A percentile compares a stretch with the other conserved stretches of the same genome.
Conservation (phyloP, 2,329 filamentous ascomycete species). For the Onygenales sp. region DNA sequence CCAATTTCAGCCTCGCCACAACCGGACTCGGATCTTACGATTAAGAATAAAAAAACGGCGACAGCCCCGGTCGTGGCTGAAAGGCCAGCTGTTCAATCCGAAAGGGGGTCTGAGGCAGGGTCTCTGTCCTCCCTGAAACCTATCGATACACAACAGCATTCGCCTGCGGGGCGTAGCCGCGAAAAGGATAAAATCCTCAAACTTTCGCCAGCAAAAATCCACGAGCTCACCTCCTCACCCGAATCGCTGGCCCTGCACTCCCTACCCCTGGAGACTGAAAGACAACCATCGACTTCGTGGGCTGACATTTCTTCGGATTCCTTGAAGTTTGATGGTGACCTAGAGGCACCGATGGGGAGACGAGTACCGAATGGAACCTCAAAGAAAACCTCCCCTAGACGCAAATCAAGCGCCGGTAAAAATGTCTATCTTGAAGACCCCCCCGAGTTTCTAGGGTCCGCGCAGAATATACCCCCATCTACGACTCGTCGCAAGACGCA, state of each 20-base stretch:
- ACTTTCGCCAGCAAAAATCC: slow-evolving; percentile 45
- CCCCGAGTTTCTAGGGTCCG: slow-evolving; percentile 15
- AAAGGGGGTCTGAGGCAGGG: background rate
- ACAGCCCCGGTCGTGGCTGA: background rate
- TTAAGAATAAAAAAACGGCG: background rate
- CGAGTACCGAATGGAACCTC: slow-evolving; percentile 11
- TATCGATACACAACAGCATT: background rate
- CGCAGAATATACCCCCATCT: slow-evolving; percentile 9
- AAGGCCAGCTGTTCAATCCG: slow-evolving; percentile 10
- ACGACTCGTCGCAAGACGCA: slow-evolving; percentile 6
- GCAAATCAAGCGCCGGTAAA: slow-evolving; percentile 11
- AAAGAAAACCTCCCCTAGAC: slow-evolving; percentile 12
- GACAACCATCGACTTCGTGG: slow-evolving; percentile 15
- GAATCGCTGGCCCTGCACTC: slow-evolving; percentile 44
- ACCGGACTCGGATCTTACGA: background rate
- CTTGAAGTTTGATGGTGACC: background rate
- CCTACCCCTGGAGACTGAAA: slow-evolving; percentile 17
- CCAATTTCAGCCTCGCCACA: background rate
- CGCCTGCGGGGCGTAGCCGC: slow-evolving; percentile 13
- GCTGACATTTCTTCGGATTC: slow-evolving; percentile 10
- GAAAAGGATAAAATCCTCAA: slow-evolving; percentile 38
- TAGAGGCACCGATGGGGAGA: slow-evolving; percentile 10
- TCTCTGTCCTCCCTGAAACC: background rate
- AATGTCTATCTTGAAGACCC: slow-evolving; percentile 18
- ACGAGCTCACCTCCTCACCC: slow-evolving; percentile 45